phyloP scores from a whole-genome alignment of 768 basidiomycete species.

The Tricholoma terreum region DNA sequence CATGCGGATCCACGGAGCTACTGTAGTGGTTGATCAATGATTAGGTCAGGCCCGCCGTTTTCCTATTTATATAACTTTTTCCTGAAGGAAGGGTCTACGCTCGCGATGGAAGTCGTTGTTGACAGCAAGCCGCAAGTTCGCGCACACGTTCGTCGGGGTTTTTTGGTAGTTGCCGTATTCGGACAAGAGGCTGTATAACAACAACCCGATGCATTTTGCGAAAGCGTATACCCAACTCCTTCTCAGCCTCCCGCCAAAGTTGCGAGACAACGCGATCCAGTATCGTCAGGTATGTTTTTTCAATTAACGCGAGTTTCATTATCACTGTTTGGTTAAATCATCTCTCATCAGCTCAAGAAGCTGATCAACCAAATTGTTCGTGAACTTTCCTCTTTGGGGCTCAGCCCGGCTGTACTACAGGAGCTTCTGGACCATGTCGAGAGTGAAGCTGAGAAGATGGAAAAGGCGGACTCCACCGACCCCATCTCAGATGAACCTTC shows the following conservation, averaged over 20 bases:
- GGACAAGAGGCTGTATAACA: background rate
- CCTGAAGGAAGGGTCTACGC: too few relatives aligned
- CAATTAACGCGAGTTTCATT: background rate
- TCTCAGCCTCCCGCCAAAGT: slow-evolving; percentile 67
- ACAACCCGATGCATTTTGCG: slow-evolving; percentile 61
- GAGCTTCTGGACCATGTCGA: slow-evolving; percentile 31
- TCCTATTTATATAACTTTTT: too few relatives aligned
- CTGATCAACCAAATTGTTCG: slow-evolving; percentile 78
- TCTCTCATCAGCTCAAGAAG: slow-evolving; percentile 70
- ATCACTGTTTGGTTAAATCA: background rate
- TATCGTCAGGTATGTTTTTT: slow-evolving; percentile 63
- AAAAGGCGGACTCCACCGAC: slow-evolving; percentile 6
- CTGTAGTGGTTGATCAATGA: too few relatives aligned
- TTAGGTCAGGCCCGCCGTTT: too few relatives aligned
- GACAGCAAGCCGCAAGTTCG: too few relatives aligned
- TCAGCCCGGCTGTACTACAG: slow-evolving; percentile 48
- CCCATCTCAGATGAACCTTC: background rate
- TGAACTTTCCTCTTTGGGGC: slow-evolving; percentile 73
- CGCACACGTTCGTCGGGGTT: slow-evolving; percentile 14
- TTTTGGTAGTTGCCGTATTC: background rate
- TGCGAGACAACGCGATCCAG: slow-evolving; percentile 76
- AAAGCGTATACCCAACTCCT: slow-evolving; percentile 66
- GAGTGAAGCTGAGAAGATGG: slow-evolving; percentile 6
- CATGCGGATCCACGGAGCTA: too few relatives aligned
- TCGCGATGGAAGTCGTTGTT: too few relatives aligned